Base-by-base conservation (phyloP, 164 flowering plant species). In the Chimonanthus praecox region DNA sequence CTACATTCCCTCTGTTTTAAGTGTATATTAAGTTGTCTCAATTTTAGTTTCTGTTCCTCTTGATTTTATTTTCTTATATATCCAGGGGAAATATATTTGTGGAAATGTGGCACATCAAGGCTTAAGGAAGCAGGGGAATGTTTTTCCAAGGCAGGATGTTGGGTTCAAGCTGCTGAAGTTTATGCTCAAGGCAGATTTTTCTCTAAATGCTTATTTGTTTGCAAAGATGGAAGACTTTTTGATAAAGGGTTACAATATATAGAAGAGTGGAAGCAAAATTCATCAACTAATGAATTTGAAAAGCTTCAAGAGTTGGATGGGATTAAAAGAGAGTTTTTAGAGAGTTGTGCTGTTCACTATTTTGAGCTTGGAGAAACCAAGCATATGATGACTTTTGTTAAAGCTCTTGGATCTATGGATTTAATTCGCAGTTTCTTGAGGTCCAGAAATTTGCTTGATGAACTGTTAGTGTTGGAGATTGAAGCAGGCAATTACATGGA, bases 101-200 rank as follows among this genome's bases (percentile, higher is more conserved):
- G 86, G 64, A 80, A 80, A 71, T 86, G 85, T 75, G 85, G 87
- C 20, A 83, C 71, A 10, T 58, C 79, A 33, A 83, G 78, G 72
- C 77, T 86, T 6, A 81, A 82, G 68, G 83, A 80, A 71, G 89
- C 89, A 44, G 91, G 84, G 49, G 84, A 86, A 51, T 88, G 91
- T 72, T 88, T 85, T 77, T 50, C 68, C 67, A 65, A 76, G 16
- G 89, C 85, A 4, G 73, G 72, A 71, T 73, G 82, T 60, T 85
- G 80, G 79, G 67, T 79, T 54, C 75, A 46, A 70, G 86, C 89
- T 7, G 89, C 91, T 49, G 87, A 86, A 9, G 87, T 82, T 4
- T 88, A 83, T 79, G 86, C 87, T 4, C 80, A 64, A 68, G 86
- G 79, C 11, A 78, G 79, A 20, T 73, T 54, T 48, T 78, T 81